Percentiles rank a stretch among this genome's conserved stretches.
Conservation (phyloP, 148 eudicot species). For the Vaccinium macrocarpon region DNA sequence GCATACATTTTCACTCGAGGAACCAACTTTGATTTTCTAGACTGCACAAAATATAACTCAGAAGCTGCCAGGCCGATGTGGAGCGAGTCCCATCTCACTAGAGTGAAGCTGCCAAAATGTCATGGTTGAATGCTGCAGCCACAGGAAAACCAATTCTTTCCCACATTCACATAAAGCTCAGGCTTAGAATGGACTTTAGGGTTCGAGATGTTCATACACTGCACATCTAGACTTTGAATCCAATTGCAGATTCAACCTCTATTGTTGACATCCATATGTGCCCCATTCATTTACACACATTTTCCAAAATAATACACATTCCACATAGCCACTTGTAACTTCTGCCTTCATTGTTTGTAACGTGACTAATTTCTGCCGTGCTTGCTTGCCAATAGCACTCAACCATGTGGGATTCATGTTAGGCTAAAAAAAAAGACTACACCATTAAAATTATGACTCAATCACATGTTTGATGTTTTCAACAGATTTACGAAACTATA, state of each 20-base stretch:
- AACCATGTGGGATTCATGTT: not conserved
- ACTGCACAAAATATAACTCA: not conserved
- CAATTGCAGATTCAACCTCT: not conserved
- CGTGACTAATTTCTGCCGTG: not conserved
- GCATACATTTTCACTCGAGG: not conserved
- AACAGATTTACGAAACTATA: not conserved
- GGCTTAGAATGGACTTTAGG: not conserved
- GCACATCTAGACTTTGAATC: not conserved
- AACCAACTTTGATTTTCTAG: not conserved
- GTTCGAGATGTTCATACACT: not conserved
- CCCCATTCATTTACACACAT: not conserved
- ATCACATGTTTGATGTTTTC: too few relatives aligned
- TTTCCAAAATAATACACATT: not conserved
- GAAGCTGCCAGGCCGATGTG: not conserved
- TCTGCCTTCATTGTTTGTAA: not conserved
- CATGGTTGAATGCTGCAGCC: not conserved
- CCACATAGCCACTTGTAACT: not conserved
- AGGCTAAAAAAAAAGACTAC: too few relatives aligned
- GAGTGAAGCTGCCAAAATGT: not conserved
- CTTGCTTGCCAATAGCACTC: constrained; percentile 3
- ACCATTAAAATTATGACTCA: too few relatives aligned
- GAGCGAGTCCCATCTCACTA: not conserved
- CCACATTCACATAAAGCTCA: not conserved
- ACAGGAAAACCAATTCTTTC: not conserved
- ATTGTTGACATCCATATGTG: not conserved